Conservation (phyloP, 2,329 filamentous ascomycete genomes). For the Talaromyces sp. region DNA sequence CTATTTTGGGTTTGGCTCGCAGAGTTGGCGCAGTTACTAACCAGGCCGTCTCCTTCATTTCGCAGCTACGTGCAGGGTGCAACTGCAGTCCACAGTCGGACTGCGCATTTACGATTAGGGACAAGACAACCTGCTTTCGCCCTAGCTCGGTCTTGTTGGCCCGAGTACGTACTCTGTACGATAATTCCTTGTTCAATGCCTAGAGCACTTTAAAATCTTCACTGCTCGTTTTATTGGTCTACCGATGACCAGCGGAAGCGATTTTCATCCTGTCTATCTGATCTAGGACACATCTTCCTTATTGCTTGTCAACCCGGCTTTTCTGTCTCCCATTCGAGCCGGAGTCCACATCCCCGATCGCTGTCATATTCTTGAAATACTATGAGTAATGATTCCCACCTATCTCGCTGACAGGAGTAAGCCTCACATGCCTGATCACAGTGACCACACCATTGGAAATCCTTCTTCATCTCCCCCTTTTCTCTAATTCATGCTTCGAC, state of each 20-base stretch:
- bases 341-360: conserved; percentile 6
- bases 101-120: conserved; percentile 8
- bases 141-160: not conserved
- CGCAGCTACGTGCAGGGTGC: conserved; percentile 11
- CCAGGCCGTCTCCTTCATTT: conserved; percentile 5
- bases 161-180: not conserved
- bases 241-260: conserved; percentile 3
- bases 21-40: conserved; percentile 4
- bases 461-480: conserved; percentile 6
- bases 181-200: not conserved
- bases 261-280: not conserved
- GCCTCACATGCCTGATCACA: conserved; percentile 7
- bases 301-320: not conserved
- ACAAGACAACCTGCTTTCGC: not conserved
- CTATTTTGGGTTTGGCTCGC: conserved; percentile 10
- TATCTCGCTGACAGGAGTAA: conserved; percentile 2
- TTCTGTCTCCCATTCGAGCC: not conserved
- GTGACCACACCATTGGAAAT: not conserved
- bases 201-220: conserved; percentile 3
- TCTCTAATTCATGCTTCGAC: not conserved
- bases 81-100: conserved; percentile 8
- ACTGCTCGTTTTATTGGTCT: not conserved
- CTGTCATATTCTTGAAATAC: not conserved
- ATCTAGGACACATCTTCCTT: not conserved
- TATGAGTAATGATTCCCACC: not conserved